Evolutionary conservation across 2,329 filamentous ascomycete species (phyloP), one percentile per base, ranked within the genome.

Genomic region (Leptodontidium sp.): DNA sequence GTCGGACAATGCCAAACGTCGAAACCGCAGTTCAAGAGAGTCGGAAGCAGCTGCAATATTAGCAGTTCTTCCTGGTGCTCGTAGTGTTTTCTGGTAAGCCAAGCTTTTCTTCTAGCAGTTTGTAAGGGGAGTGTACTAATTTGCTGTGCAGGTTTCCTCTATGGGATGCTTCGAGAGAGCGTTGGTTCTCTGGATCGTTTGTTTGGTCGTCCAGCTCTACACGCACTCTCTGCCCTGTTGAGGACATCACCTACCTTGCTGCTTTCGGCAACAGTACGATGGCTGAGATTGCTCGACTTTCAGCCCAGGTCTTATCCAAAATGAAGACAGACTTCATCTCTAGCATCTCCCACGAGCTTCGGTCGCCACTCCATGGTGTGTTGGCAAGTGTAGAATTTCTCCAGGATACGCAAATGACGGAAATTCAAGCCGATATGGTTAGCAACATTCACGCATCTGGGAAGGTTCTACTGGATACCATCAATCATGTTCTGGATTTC

Each of bases 331-430:
- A 89, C 67, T 85, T 88, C 45, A 82, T 90, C 8, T 85, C 86
- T 0, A 88, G 85, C 1, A 83, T 90, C 6, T 88, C 85, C 2
- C 88, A 90, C 73, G 88, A 90, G 74, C 78, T 90, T 15, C 82
- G 88, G 4, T 88, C 85, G 1, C 88, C 88, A 0, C 79, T 90
- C 0, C 88, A 90, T 66, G 88, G 88, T 2, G 84, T 90, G 40
- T 78, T 90, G 0, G 83, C 86, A 0, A 86, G 81, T 63, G 81
- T 82, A 0, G 86, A 88, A 70, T 76, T 88, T 3, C 73, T 90
- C 0, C 81, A 83, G 4, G 85, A 88, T n/a, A 87, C 85, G 0
- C 69, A 78, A 0, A 78, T 88, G 29, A 81, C 80, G 50, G 80
- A 80, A 1, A 80, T 82, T 5, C 86, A 87, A 70, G 78, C 80